phyloP scores from a whole-genome alignment of 305 asterid species.

The Ajuga reptans region DNA sequence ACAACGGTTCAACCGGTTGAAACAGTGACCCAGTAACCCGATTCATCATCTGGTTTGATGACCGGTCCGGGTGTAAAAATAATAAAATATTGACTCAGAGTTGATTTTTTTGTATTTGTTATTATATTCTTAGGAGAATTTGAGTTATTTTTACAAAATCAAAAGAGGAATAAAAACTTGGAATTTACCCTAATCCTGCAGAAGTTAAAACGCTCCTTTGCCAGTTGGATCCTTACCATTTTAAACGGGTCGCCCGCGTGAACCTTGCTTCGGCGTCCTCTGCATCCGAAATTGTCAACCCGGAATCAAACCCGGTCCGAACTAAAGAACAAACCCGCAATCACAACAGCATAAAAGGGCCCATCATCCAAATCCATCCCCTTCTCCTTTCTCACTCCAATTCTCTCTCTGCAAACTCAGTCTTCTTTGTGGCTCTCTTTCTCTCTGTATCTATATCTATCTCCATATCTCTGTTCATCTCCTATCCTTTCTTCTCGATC shows the following conservation, averaged over 20 bases:
- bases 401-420: constrained; percentile 46
- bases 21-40: too few relatives aligned
- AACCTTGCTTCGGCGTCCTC: background rate
- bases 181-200: background rate
- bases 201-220: background rate
- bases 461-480: constrained; percentile 27
- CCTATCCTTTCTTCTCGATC: constrained; percentile 35
- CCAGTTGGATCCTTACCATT: constrained; percentile 7
- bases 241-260: background rate
- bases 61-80: too few relatives aligned
- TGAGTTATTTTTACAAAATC: too few relatives aligned
- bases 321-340: constrained; percentile 14
- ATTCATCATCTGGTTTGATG: too few relatives aligned
- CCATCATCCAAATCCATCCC: constrained; percentile 19
- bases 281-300: background rate
- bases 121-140: too few relatives aligned
- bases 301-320: background rate
- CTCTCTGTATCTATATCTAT: constrained; percentile 41
- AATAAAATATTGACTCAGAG: too few relatives aligned
- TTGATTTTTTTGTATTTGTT: too few relatives aligned
- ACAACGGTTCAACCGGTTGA: too few relatives aligned
- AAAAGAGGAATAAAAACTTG: background rate
- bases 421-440: constrained; percentile 42
- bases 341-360: constrained; percentile 21
- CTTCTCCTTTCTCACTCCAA: constrained; percentile 20